Conservation (phyloP, 2,329 filamentous ascomycete genomes). For the Talaromyces marneffei region DNA sequence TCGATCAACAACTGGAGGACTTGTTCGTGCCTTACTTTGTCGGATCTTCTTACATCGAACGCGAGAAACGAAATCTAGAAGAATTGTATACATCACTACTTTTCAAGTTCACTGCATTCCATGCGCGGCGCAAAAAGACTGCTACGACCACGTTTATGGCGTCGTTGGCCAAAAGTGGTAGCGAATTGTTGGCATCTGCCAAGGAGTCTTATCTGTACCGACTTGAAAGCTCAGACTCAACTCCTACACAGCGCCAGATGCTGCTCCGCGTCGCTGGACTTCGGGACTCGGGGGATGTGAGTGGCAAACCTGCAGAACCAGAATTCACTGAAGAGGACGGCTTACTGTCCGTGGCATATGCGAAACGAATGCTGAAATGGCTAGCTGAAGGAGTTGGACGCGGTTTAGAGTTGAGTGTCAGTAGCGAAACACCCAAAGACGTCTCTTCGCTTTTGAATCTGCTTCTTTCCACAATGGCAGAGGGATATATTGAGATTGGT, state of each 20-base stretch:
- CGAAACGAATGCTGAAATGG: constrained; percentile 98
- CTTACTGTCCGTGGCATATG: constrained; percentile 70
- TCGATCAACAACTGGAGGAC: constrained; percentile 64
- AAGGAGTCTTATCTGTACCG: constrained; percentile 88
- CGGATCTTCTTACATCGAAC: constrained; percentile 60
- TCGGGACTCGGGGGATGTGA: constrained; percentile 58
- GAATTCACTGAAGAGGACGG: constrained; percentile 90
- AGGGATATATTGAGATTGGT: constrained; percentile 65
- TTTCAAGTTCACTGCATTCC: constrained; percentile 96
- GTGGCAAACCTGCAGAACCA: constrained; percentile 67
- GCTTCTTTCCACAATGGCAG: constrained; percentile 79
- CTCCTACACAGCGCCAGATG: constrained; percentile 80
- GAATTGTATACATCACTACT: constrained; percentile 84
- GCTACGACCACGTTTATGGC: constrained; percentile 81
- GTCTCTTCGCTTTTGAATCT: constrained; percentile 78
- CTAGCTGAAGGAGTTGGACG: constrained; percentile 89
- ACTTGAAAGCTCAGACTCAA: constrained; percentile 81
- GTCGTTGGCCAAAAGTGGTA: constrained; percentile 81
- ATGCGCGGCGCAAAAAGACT: constrained; percentile 71
- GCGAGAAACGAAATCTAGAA: constrained; percentile 62
- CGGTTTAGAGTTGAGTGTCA: constrained; percentile 81
- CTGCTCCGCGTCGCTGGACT: constrained; percentile 84
- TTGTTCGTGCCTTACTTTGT: constrained; percentile 62
- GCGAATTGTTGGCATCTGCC: constrained; percentile 78
- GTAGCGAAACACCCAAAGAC: constrained; percentile 87